Conservation (phyloP, 495 filamentous ascomycete species). For the Physcia stellaris region DNA sequence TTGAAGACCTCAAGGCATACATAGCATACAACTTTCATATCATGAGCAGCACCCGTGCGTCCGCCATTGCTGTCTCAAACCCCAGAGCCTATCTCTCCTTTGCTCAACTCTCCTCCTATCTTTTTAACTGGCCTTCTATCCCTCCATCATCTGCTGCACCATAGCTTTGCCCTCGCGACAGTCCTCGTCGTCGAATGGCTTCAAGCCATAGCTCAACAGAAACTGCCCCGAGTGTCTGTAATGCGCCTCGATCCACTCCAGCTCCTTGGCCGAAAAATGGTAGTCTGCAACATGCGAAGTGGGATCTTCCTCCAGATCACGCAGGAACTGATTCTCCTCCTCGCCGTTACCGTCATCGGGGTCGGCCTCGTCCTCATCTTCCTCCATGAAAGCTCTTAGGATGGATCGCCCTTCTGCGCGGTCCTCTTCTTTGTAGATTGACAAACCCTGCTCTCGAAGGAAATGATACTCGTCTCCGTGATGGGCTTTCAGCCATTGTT, state of each 20-base stretch:
- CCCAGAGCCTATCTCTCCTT: too few relatives aligned
- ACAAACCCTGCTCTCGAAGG: constrained; percentile 12
- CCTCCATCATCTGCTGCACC: too few relatives aligned
- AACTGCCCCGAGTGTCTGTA: constrained; percentile 16
- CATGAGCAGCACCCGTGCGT: too few relatives aligned
- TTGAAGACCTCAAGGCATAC: too few relatives aligned
- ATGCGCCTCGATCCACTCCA: constrained; percentile 18
- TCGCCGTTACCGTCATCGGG: constrained; percentile 9
- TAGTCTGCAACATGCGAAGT: constrained; percentile 17
- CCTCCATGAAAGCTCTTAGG: constrained; percentile 14
- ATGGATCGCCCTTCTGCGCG: constrained; percentile 19
- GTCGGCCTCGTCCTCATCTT: constrained; percentile 7
- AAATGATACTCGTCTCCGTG: constrained; percentile 18
- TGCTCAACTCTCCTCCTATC: too few relatives aligned
- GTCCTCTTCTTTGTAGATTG: constrained; percentile 23
- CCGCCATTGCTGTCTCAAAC: too few relatives aligned
- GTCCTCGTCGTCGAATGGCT: constrained; percentile 9
- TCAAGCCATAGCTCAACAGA: constrained; percentile 13
- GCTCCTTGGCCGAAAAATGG: constrained; percentile 12
- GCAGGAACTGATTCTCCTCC: constrained; percentile 10
- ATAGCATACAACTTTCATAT: too few relatives aligned
- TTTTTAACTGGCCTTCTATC: too few relatives aligned
- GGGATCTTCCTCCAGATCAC: constrained; percentile 15
- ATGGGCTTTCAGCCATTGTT: constrained; percentile 18
- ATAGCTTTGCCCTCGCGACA: constrained; percentile 7